Evolutionary conservation across 495 filamentous ascomycete genomes (phyloP).

Genomic region (Daldinia concentrica): DNA sequence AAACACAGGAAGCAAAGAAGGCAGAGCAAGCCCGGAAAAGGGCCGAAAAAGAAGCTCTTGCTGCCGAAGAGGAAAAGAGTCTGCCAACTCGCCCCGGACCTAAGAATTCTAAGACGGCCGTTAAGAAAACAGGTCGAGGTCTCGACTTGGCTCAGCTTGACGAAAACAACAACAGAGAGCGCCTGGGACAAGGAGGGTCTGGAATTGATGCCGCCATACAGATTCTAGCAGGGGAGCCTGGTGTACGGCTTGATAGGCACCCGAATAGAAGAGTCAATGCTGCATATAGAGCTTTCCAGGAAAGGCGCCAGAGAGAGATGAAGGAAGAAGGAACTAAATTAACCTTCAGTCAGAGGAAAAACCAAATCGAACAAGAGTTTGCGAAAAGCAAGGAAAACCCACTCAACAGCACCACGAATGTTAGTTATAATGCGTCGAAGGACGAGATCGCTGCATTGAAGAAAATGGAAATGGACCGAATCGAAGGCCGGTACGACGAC

Average conservation of each 20-base stretch:
- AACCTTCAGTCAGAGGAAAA: slow-evolving; percentile 75
- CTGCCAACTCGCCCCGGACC: slow-evolving; percentile 67
- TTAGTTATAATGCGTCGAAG: slow-evolving; percentile 75
- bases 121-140: slow-evolving; percentile 71
- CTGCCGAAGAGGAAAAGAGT: slow-evolving; percentile 85
- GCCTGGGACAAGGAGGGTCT: no score
- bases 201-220: no score
- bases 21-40: slow-evolving; percentile 87
- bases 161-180: no score
- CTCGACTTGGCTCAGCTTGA: slow-evolving; percentile 69
- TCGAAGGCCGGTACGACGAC: slow-evolving; percentile 58
- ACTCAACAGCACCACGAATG: slow-evolving; percentile 77
- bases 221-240: no score
- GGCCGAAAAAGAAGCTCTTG: slow-evolving; percentile 82
- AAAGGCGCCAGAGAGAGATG: slow-evolving; percentile 66
- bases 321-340: slow-evolving; percentile 68
- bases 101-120: slow-evolving; percentile 65
- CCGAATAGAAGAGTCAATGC: slow-evolving; percentile 87
- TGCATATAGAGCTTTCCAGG: slow-evolving; percentile 63
- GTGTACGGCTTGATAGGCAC: slow-evolving; percentile 77
- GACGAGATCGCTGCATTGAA: slow-evolving; percentile 77
- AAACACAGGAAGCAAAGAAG: slow-evolving; percentile 85
- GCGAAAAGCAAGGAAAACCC: slow-evolving; percentile 92
- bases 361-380: slow-evolving; percentile 86
- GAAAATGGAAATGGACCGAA: slow-evolving; percentile 74